A percentile compares a stretch with the other conserved stretches of the same genome.
phyloP scores from a whole-genome alignment of 2,329 filamentous ascomycete genomes.

The Talaromyces verruculosus region DNA sequence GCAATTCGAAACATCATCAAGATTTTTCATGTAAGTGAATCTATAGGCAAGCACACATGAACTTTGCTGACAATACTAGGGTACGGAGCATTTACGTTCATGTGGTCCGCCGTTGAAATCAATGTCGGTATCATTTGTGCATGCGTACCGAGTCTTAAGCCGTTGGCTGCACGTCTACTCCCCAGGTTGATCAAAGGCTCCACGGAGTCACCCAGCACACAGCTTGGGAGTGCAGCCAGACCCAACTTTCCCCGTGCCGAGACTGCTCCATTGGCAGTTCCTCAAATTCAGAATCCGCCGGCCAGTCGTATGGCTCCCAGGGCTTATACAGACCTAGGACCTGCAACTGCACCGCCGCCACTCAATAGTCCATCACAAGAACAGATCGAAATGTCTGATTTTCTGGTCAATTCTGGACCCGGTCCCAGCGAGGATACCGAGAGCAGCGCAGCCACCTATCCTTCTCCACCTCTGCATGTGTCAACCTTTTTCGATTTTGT shows the following conservation, averaged over 20 bases:
- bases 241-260: not conserved
- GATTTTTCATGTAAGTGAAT: constrained; percentile 53
- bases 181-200: constrained; percentile 57
- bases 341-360: constrained; percentile 1
- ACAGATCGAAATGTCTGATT: constrained; percentile 50
- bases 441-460: constrained; percentile 38
- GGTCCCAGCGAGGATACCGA: constrained; percentile 40
- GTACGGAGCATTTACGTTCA: constrained; percentile 80
- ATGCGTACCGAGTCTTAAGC: constrained; percentile 89
- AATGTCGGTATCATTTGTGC: constrained; percentile 87
- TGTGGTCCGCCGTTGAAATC: constrained; percentile 93
- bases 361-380: constrained; percentile 21
- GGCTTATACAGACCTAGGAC: constrained; percentile 24
- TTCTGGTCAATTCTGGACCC: constrained; percentile 53
- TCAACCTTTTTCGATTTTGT: constrained; percentile 64
- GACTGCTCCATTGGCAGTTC: constrained; percentile 1
- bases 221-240: not conserved
- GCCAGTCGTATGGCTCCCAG: constrained; percentile 5
- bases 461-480: constrained; percentile 38
- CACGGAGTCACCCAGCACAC: constrained; percentile 27
- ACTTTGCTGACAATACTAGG: constrained; percentile 51
- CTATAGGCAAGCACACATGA: no score
- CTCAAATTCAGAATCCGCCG: not conserved
- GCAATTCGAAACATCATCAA: constrained; percentile 26
- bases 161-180: constrained; percentile 67